A percentile compares a stretch with the other conserved stretches of the same genome.
These are phyloP conservation scores for Fusarium sp. DNA, from an alignment of 2,329 filamentous ascomycete species.

Conservation along the genomic window DNA sequence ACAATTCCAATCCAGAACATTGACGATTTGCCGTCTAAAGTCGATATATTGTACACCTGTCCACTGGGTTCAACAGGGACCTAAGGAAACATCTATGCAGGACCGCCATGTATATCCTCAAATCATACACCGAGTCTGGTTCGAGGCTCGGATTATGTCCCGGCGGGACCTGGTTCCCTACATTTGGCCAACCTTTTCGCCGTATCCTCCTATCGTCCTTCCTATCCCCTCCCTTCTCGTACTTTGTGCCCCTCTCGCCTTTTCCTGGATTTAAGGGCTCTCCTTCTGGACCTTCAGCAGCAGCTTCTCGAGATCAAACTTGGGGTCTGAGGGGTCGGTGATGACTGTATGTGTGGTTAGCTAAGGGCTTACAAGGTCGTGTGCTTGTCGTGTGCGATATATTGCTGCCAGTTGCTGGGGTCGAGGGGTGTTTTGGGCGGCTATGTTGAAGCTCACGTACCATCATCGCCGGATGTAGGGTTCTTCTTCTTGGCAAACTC, in stretches of 20 bases:
- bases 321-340: constrained; percentile 80
- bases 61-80: constrained; percentile 58
- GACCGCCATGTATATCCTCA: constrained; percentile 55
- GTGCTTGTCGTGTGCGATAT: constrained; percentile 14
- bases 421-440: constrained; percentile 7
- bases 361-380: constrained; percentile 8
- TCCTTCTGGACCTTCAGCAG: constrained; percentile 71
- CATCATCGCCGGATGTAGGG: constrained; percentile 53
- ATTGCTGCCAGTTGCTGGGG: constrained; percentile 20
- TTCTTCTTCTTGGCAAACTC: constrained; percentile 85
- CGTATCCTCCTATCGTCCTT: constrained; percentile 43
- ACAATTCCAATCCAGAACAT: constrained; percentile 33
- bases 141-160: constrained; percentile 48
- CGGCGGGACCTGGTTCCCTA: constrained; percentile 40
- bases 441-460: constrained; percentile 41
- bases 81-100: constrained; percentile 63
- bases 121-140: constrained; percentile 53
- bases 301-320: constrained; percentile 93
- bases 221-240: constrained; percentile 46
- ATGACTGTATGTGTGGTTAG: constrained; percentile 48
- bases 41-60: constrained; percentile 65
- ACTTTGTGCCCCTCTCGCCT: constrained; percentile 25
- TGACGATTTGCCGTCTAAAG: constrained; percentile 57
- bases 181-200: constrained; percentile 42
- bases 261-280: constrained; percentile 57